Conservation (phyloP, 371 early-diverging fungal genomes). For the Dichotomocladium elegans region DNA sequence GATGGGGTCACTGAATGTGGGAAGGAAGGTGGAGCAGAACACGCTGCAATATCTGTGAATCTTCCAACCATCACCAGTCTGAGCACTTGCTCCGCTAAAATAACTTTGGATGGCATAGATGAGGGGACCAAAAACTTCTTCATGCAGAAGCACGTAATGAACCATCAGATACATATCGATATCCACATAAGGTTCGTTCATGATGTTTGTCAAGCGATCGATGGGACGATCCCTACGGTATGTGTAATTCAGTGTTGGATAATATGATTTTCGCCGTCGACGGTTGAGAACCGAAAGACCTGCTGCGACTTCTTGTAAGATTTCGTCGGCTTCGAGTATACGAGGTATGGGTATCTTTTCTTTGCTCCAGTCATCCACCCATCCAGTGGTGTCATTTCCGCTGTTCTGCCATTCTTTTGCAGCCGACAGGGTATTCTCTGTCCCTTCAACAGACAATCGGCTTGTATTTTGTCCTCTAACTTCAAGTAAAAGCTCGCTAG, state of each 20-base stretch:
- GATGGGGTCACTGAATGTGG: conserved; percentile 7
- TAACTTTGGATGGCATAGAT: conserved; percentile 7
- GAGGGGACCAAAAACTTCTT: conserved; percentile 22
- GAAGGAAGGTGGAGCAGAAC: conserved; percentile 1
- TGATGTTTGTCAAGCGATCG: not conserved
- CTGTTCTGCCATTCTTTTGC: not conserved
- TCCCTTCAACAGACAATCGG: too few species aligned
- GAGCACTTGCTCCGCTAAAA: not conserved
- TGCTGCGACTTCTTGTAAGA: not conserved
- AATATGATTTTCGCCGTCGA: not conserved
- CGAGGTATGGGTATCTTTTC: not conserved
- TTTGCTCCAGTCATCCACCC: not conserved
- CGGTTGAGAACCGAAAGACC: not conserved
- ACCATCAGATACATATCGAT: conserved; percentile 15
- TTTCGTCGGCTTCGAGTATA: not conserved
- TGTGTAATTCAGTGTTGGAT: too few species aligned
- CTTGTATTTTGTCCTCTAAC: too few species aligned
- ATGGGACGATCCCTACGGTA: not conserved
- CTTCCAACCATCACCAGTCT: not conserved
- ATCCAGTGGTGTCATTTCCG: too few species aligned
- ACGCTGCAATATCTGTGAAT: not conserved
- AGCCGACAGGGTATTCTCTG: not conserved
- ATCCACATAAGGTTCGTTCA: conserved; percentile 3
- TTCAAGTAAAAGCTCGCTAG: not conserved
- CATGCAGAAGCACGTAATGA: conserved; percentile 27